Conservation (phyloP, 164 flowering plant genomes). For the Warburgia ugandensis region DNA sequence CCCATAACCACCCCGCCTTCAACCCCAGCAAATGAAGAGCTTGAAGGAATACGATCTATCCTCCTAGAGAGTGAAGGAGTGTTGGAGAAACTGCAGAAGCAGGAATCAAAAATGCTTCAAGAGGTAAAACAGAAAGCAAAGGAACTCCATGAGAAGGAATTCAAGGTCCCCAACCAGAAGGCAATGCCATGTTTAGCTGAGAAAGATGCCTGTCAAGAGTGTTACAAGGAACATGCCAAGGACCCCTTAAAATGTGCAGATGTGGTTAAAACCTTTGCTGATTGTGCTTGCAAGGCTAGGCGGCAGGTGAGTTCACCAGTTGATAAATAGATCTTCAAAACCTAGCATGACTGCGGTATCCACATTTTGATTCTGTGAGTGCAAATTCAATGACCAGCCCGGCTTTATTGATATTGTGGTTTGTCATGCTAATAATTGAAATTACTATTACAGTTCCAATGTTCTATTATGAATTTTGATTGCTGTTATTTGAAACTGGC, state of each 20-base stretch:
- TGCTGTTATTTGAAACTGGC: no score
- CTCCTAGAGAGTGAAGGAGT: slow-evolving; percentile 41
- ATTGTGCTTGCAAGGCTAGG: slow-evolving; percentile 63
- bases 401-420: no score
- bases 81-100: slow-evolving; percentile 54
- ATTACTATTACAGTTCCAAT: no score
- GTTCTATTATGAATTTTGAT: no score
- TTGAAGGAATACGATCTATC: slow-evolving; percentile 48
- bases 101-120: slow-evolving; percentile 55
- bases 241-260: slow-evolving; percentile 67
- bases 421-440: no score
- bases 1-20: slow-evolving; percentile 43
- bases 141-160: slow-evolving; percentile 86
- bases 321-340: slow-evolving; percentile 12
- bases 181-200: slow-evolving; percentile 67
- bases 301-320: slow-evolving; percentile 29
- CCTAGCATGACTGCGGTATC: slow-evolving; percentile 5
- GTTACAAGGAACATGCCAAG: slow-evolving; percentile 63
- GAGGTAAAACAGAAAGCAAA: slow-evolving; percentile 76
- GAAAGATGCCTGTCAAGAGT: slow-evolving; percentile 53
- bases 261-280: slow-evolving; percentile 42
- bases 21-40: slow-evolving; percentile 29
- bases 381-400: no score
- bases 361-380: no score
- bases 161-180: slow-evolving; percentile 73